Percentiles rank a stretch among this genome's conserved stretches.
Evolutionary conservation across 176 grass and related monocot genomes (phyloP).

Genomic region (Aegilops sharonensis): DNA sequence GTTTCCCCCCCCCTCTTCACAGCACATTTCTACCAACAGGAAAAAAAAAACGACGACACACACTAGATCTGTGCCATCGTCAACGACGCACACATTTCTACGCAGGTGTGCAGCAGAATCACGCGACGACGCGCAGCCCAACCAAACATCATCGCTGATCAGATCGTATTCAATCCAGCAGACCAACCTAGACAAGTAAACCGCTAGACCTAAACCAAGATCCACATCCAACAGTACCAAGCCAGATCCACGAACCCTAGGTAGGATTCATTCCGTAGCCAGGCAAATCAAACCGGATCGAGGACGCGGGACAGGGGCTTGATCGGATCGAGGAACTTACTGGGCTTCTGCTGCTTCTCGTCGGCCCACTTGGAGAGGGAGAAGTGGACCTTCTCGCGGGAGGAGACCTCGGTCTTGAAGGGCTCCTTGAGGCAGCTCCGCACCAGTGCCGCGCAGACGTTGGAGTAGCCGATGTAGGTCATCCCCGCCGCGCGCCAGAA

Average conservation of each 20-base stretch:
- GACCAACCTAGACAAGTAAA: not conserved
- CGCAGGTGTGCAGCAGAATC: not conserved
- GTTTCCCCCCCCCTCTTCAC: not conserved
- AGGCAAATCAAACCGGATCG: not conserved
- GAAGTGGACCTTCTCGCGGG: constrained; percentile 98
- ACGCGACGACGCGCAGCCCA: not conserved
- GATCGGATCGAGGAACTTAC: constrained; percentile 35
- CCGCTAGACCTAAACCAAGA: not conserved
- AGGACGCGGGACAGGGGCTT: not conserved
- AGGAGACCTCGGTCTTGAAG: constrained; percentile 57
- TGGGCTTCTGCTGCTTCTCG: constrained; percentile 81
- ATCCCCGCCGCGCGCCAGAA: constrained; percentile 93
- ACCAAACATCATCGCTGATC: not conserved
- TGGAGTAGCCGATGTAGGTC: constrained; percentile 98
- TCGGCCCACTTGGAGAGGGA: constrained; percentile 73
- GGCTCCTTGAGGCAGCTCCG: constrained; percentile 92
- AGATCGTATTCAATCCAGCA: not conserved
- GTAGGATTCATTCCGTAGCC: constrained; percentile 5
- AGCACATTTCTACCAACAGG: not conserved
- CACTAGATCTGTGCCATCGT: not conserved
- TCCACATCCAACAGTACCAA: not conserved
- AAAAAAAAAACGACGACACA: not conserved
- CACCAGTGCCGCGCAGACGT: constrained; percentile 91
- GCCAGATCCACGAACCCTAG: constrained; percentile 26
- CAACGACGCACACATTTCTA: not conserved